Percentiles rank a stretch among this genome's conserved stretches.
Conservation (phyloP, 306 rosid genomes). For the Pachyrhizus erosus region DNA sequence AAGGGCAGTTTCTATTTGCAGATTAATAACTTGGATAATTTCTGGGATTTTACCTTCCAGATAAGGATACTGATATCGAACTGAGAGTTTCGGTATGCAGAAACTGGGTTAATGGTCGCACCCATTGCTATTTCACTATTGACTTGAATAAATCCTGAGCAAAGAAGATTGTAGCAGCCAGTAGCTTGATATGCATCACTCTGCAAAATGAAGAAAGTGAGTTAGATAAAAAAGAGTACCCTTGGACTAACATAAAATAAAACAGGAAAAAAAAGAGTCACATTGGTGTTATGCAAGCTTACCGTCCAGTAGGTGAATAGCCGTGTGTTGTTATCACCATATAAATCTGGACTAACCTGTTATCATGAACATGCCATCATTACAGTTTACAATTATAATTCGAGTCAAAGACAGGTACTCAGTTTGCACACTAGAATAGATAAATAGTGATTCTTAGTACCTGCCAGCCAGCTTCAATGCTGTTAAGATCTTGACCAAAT, state of each 20-base stretch:
- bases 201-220: conserved; percentile 46
- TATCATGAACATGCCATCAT: background rate
- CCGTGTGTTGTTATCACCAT: conserved; percentile 93
- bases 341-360: conserved; percentile 23
- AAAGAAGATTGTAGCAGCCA: conserved; percentile 98
- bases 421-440: background rate
- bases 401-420: background rate
- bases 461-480: conserved; percentile 99
- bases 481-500: conserved; percentile 96
- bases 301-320: conserved; percentile 99
- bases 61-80: conserved; percentile 91
- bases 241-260: background rate
- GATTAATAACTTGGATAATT: background rate
- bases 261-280: conserved; percentile 5
- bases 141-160: conserved; percentile 97
- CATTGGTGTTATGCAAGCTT: conserved; percentile 34
- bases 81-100: conserved; percentile 69
- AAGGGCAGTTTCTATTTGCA: conserved; percentile 2
- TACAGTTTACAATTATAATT: conserved; percentile 15
- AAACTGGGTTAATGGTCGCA: conserved; percentile 92
- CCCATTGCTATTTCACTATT: conserved; percentile 95
- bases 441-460: conserved; percentile 42
- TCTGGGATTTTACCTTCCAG: conserved; percentile 85
- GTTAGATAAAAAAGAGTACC: background rate
- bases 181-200: conserved; percentile 99